These are phyloP conservation scores for Jackrogersella multiformis DNA, from an alignment of 495 filamentous ascomycete genomes.

Conservation along the genomic window DNA sequence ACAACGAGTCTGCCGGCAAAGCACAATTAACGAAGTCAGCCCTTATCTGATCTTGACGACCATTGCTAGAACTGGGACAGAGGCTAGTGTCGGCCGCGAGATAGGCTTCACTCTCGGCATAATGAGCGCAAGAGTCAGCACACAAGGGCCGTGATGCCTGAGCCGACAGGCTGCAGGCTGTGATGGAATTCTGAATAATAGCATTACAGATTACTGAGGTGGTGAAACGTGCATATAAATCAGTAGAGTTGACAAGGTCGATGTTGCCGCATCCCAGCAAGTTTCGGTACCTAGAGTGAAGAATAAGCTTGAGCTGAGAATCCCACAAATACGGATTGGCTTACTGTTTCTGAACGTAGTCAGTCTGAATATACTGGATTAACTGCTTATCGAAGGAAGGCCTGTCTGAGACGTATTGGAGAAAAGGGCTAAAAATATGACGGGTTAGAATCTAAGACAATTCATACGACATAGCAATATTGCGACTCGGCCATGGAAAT, in stretches of 20 bases:
- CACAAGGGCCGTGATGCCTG: slow-evolving; percentile 79
- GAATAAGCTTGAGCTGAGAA: slow-evolving; percentile 26
- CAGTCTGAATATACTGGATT: slow-evolving; percentile 73
- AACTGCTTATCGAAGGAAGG: slow-evolving; percentile 81
- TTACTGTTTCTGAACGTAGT: slow-evolving; percentile 80
- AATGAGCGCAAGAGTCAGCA: slow-evolving; percentile 87
- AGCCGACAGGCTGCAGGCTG: slow-evolving; percentile 70
- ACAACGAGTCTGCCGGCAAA: slow-evolving; percentile 78
- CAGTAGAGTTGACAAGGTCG: slow-evolving; percentile 80
- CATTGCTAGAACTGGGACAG: slow-evolving; percentile 69
- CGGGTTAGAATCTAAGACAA: slow-evolving; percentile 29
- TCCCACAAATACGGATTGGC: slow-evolving; percentile 31
- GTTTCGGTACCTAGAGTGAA: slow-evolving; percentile 68
- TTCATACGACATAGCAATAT: slow-evolving; percentile 2
- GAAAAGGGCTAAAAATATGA: slow-evolving; percentile 75
- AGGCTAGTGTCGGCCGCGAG: slow-evolving; percentile 77
- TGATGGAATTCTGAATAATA: slow-evolving; percentile 89
- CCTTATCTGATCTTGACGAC: slow-evolving; percentile 79
- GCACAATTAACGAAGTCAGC: slow-evolving; percentile 94
- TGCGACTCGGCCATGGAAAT: not conserved
- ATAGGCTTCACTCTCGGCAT: slow-evolving; percentile 86
- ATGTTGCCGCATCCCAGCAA: slow-evolving; percentile 84
- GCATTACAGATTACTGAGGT: slow-evolving; percentile 93
- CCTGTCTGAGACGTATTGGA: slow-evolving; percentile 79
- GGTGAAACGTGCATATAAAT: slow-evolving; percentile 93